Evolutionary conservation across 2,329 filamentous ascomycete species (phyloP), one percentile per base, ranked within the genome.

Genomic region (Pseudogymnoascus sp.): DNA sequence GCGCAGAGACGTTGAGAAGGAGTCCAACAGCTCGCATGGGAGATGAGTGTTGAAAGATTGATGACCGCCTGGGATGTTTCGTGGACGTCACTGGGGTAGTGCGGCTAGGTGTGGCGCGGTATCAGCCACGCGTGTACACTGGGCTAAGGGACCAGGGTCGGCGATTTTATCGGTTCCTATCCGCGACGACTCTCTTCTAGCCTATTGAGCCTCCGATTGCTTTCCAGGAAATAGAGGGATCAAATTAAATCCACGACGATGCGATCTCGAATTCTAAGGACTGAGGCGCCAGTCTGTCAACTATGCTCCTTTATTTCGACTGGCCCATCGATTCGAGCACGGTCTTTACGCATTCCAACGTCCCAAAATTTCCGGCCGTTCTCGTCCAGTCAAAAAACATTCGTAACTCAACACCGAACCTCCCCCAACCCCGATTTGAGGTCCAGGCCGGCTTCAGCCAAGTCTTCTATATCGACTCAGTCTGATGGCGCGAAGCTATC

Each of bases 221-320:
- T 36, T 18, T 11, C 28, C 28, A 33, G 28, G 16, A 54, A 54
- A 33, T 54, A 33, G 22, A 54, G 43, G 43, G 43, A 18, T 22
- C 43, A 11, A 18, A 54, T 18, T 54, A 54, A 33, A 33, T 54
- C 47, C 33, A 4, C 57, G n/a, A 58, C 63, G n/a, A 79, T 80
- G 77, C 76, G 75, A 57, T 72, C 72, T 68, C 69, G 72, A 61
- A 67, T 65, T 57, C 59, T 72, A n/a, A 66, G 66, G 28, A 67
- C 69, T 41, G 66, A 67, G 47, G 62, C 60, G 66, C 73, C 76
- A 61, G 65, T 79, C 60, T 81, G 79, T 71, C 76, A 77, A 59
- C 71, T 75, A 58, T 81, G 78, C 68, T 68, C 77, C 59, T 72
- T 73, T 63, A 66, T 75, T 28, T 61, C 64, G 57, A 57, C 65